Percentiles rank a stretch among this genome's conserved stretches.
Conservation (phyloP, 176 grass and related monocot species). For the Stipa capillata region DNA sequence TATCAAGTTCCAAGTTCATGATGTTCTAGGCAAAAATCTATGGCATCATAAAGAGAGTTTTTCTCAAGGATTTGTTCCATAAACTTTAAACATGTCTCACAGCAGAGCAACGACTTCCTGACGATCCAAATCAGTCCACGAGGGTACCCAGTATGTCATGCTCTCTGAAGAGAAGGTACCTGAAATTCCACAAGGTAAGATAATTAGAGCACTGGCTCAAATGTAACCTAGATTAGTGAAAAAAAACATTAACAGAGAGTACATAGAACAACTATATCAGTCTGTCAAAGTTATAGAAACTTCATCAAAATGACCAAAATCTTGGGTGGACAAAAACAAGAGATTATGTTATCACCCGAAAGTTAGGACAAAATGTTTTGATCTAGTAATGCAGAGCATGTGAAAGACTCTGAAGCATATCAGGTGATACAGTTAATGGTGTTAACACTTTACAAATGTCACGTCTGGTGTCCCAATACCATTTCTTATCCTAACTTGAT, state of each 20-base stretch:
- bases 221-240: too few species aligned
- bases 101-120: background rate
- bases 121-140: conserved; percentile 24
- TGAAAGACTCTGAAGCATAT: too few species aligned
- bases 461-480: background rate
- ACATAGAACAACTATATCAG: background rate
- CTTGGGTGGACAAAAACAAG: background rate
- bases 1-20: too few species aligned
- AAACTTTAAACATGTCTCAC: background rate
- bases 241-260: too few species aligned
- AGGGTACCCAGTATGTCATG: conserved; percentile 55
- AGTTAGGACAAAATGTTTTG: background rate
- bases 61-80: background rate
- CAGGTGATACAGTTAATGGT: background rate
- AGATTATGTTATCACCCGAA: background rate
- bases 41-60: too few species aligned
- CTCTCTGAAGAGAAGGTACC: conserved; percentile 61
- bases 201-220: background rate
- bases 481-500: background rate
- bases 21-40: too few species aligned
- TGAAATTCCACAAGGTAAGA: conserved; percentile 17
- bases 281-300: background rate
- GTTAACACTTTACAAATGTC: background rate
- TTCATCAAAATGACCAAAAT: too few species aligned
- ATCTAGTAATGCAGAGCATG: too few species aligned